A percentile compares a stretch with the other conserved stretches of the same genome.
Conservation (phyloP, 495 filamentous ascomycete species). For the Aspergillus carlsbadensis region DNA sequence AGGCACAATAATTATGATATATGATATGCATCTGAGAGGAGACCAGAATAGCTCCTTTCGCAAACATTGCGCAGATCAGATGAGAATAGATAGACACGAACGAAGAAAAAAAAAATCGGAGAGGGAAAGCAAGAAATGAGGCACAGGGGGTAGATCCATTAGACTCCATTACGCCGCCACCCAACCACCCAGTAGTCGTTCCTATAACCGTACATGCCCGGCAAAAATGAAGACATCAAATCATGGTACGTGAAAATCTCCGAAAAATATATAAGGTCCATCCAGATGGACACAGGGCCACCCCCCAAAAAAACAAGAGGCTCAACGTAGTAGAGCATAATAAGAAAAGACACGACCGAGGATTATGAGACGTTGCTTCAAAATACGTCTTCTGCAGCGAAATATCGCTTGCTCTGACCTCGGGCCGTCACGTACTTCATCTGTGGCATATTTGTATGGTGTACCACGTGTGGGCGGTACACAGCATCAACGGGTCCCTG, state of each 20-base stretch:
- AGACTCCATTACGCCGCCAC: slow-evolving; percentile 22
- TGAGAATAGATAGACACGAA: slow-evolving; percentile 2
- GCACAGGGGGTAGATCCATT: slow-evolving; percentile 1
- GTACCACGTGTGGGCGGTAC: slow-evolving; percentile 89
- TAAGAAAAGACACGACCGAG: slow-evolving; percentile 13
- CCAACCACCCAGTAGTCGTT: slow-evolving; percentile 12
- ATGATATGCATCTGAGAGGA: slow-evolving; percentile 32
- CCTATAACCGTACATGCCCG: slow-evolving; percentile 23
- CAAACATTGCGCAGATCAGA: background rate
- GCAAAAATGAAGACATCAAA: slow-evolving; percentile 16
- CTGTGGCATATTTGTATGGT: slow-evolving; percentile 80
- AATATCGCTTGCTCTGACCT: slow-evolving; percentile 78
- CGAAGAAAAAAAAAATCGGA: slow-evolving; percentile 1
- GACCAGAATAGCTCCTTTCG: slow-evolving; percentile 1
- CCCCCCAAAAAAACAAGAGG: background rate
- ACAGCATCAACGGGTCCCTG: slow-evolving; percentile 89
- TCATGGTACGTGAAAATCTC: slow-evolving; percentile 9
- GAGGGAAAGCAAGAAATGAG: background rate
- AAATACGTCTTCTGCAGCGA: slow-evolving; percentile 64
- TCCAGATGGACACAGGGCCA: slow-evolving; percentile 14
- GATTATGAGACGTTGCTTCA: slow-evolving; percentile 13
- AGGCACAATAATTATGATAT: slow-evolving; percentile 1
- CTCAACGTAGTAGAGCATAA: background rate
- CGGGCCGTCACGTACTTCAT: slow-evolving; percentile 68
- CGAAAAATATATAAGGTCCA: background rate